Conservation (phyloP, 768 basidiomycete genomes). For the Trametes cubensis region DNA sequence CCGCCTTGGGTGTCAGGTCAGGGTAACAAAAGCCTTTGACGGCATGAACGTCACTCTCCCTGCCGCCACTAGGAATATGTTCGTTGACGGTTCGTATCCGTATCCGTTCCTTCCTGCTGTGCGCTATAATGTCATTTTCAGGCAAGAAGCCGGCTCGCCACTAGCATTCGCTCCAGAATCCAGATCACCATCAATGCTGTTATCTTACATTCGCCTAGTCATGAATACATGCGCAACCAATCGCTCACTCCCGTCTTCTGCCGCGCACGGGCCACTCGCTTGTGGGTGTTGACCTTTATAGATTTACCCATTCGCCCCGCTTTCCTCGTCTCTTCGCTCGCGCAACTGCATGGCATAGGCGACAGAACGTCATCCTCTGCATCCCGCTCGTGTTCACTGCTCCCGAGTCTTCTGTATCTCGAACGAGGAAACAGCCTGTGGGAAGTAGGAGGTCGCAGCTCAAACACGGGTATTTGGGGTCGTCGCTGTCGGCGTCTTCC, state of each 20-base stretch:
- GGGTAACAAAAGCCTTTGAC: slow-evolving; percentile 79
- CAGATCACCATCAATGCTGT: not conserved
- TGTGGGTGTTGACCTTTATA: not conserved
- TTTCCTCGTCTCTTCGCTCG: slow-evolving; percentile 8
- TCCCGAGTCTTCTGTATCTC: not conserved
- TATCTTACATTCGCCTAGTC: not conserved
- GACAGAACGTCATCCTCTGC: slow-evolving; percentile 20
- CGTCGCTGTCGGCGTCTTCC: slow-evolving; percentile 6
- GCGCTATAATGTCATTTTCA: slow-evolving; percentile 14
- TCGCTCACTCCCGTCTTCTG: not conserved
- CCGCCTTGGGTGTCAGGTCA: slow-evolving; percentile 75
- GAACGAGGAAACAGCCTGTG: slow-evolving; percentile 13
- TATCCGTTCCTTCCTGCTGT: not conserved
- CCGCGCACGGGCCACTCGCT: not conserved
- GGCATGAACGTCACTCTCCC: slow-evolving; percentile 86
- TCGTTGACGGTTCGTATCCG: slow-evolving; percentile 76
- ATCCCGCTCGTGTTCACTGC: not conserved
- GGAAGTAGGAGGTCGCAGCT: slow-evolving; percentile 19
- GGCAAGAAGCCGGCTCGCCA: slow-evolving; percentile 58
- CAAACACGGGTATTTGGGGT: slow-evolving; percentile 12
- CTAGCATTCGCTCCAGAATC: slow-evolving; percentile 23
- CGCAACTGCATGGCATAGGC: slow-evolving; percentile 26
- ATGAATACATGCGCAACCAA: not conserved
- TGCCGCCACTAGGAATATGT: slow-evolving; percentile 95
- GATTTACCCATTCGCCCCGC: slow-evolving; percentile 18